Percentiles rank a stretch among this genome's conserved stretches.
phyloP scores from a whole-genome alignment of 352 stramenopile species.

The Phytophthora rubi region DNA sequence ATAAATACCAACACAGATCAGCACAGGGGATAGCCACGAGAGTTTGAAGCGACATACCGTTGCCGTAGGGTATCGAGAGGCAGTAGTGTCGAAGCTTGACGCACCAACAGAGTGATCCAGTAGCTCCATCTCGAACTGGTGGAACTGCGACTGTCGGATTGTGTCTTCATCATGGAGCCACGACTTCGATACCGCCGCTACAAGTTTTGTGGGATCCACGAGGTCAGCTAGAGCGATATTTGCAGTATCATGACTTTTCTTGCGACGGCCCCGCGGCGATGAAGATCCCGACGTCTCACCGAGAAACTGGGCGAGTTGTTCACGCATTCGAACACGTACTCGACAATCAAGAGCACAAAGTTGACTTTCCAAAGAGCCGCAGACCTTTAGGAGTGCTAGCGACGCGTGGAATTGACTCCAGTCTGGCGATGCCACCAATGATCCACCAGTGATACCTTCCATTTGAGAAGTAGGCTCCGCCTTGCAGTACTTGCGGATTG shows the following conservation, averaged over 20 bases:
- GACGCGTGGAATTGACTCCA: conserved; percentile 81
- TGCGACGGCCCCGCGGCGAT: conserved; percentile 35
- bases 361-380: conserved; percentile 57
- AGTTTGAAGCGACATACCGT: conserved; percentile 20
- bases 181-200: conserved; percentile 38
- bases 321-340: conserved; percentile 57
- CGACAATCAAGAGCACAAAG: conserved; percentile 55
- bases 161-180: conserved; percentile 65
- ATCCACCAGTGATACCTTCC: background rate
- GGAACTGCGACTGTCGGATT: conserved; percentile 48
- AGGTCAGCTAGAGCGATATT: conserved; percentile 38
- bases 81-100: conserved; percentile 11
- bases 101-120: conserved; percentile 25
- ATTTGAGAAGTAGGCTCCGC: conserved; percentile 19
- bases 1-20: conserved; percentile 7
- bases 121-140: conserved; percentile 61
- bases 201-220: conserved; percentile 51
- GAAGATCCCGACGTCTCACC: conserved; percentile 32
- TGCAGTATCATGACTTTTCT: conserved; percentile 36
- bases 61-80: conserved; percentile 30
- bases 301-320: conserved; percentile 59
- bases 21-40: background rate
- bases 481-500: conserved; percentile 55
- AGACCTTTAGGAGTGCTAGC: conserved; percentile 66
- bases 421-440: conserved; percentile 38